A percentile compares a stretch with the other conserved stretches of the same genome.
Evolutionary conservation across 2,329 filamentous ascomycete genomes (phyloP).

Genomic region (Thermothelomyces thermophilus): DNA sequence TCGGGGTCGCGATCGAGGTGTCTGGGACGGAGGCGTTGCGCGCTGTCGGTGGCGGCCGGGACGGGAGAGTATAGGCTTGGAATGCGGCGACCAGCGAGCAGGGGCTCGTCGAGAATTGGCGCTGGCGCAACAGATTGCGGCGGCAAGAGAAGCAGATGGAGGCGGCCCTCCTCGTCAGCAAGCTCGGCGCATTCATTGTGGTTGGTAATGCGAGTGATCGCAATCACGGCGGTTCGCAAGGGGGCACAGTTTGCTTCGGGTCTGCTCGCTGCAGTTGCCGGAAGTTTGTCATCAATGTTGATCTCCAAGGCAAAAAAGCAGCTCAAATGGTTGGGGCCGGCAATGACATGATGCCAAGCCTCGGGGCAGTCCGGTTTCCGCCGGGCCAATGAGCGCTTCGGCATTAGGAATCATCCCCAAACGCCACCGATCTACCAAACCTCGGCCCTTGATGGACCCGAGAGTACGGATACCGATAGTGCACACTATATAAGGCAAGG

Average conservation of each 20-base stretch:
- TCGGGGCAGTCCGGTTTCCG: constrained; percentile 20
- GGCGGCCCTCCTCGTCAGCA: constrained; percentile 31
- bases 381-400: constrained; percentile 26
- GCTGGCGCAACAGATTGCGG: constrained; percentile 35
- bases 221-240: not conserved
- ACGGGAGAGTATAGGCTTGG: constrained; percentile 46
- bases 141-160: constrained; percentile 36
- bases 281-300: not conserved
- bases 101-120: constrained; percentile 37
- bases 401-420: constrained; percentile 24
- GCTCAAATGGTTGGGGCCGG: not conserved
- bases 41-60: constrained; percentile 35
- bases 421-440: not conserved
- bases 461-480: too few relatives aligned
- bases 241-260: not conserved
- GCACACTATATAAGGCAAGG: too few relatives aligned
- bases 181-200: constrained; percentile 38
- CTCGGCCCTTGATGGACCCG: too few relatives aligned
- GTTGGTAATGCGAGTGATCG: not conserved
- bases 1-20: constrained; percentile 34
- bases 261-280: not conserved
- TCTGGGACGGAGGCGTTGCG: constrained; percentile 40
- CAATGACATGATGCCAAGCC: constrained; percentile 24
- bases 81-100: constrained; percentile 33
- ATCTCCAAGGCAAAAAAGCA: constrained; percentile 8